Evolutionary conservation across 2,329 filamentous ascomycete genomes (phyloP), one percentile per base, ranked within the genome.

Genomic region (Calcarisporium arbuscula): DNA sequence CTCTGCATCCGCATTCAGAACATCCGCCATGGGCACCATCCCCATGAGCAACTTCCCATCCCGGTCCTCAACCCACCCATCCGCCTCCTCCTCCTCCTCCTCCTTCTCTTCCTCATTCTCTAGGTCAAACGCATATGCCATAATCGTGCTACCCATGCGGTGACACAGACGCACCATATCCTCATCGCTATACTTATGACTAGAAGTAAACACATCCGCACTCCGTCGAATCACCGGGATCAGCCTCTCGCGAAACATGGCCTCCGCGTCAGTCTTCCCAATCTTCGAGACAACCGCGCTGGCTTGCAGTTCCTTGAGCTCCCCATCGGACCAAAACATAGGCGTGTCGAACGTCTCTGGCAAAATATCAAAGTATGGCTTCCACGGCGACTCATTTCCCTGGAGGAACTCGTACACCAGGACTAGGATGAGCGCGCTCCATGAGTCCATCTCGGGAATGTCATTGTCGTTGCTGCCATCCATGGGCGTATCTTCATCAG

Each of bases 91-190:
- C 4, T 77, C 74, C 16, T 77, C 71, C 0, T 63, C 55, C 16
- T 77, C 71, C 0, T 64, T 56, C 1, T 75, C 67, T 5, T 78
- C 72, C 0, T 68, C 62, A 7, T 66, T 67, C 30, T 77, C 74
- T 6, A 94, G 72, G 46, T 95, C 88, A 53, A 95, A 95, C 0
- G 87, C 87, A 53, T 94, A 95, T 0, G 87, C 82, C 87, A 95
- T 94, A 46, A 95, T 90, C 12, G 83, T 78, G 41, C 82, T 89
- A 2, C 85, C 88, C 80, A 94, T 89, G 8, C 77, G 72, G 54
- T 94, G 87, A 34, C 84, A 82, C 14, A 79, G 52, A 7, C 46
- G 42, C 3, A 74, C 42, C 2, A 78, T 54, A 17, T 70, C 58
- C 2, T 61, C 58, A 18, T 76, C 71, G 10, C 45, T 51, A 6